Conservation (phyloP, 164 flowering plant species). For the Vitis rupestris region DNA sequence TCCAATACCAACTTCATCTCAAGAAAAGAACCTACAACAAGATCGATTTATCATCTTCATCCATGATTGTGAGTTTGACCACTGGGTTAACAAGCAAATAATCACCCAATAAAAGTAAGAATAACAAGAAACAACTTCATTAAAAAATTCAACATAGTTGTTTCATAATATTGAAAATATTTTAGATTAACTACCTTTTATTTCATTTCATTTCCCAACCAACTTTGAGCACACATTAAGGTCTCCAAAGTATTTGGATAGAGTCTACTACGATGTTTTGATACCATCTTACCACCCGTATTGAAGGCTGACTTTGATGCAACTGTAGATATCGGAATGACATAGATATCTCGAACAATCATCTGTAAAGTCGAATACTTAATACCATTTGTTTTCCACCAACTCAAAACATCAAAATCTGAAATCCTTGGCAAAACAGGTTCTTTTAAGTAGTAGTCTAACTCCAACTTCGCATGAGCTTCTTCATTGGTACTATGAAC, state of each 20-base stretch:
- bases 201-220: not conserved
- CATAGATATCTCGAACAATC: conserved; percentile 3
- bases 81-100: no score
- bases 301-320: not conserved
- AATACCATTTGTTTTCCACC: not conserved
- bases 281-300: conserved; percentile 2
- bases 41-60: no score
- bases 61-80: no score
- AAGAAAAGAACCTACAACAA: no score
- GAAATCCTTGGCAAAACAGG: not conserved
- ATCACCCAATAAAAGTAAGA: no score
- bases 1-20: no score
- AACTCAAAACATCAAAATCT: no score
- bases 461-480: not conserved
- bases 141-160: no score
- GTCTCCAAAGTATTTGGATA: conserved; percentile 8
- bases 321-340: no score
- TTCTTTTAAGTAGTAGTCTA: not conserved
- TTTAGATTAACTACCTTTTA: no score
- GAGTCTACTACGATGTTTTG: conserved; percentile 6
- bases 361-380: conserved; percentile 3
- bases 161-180: no score
- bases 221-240: conserved; percentile 6
- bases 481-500: not conserved
- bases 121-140: no score